A percentile compares a stretch with the other conserved stretches of the same genome.
Evolutionary conservation across 371 early-diverging fungal genomes (phyloP).

Genomic region (Chytridiales sp.): DNA sequence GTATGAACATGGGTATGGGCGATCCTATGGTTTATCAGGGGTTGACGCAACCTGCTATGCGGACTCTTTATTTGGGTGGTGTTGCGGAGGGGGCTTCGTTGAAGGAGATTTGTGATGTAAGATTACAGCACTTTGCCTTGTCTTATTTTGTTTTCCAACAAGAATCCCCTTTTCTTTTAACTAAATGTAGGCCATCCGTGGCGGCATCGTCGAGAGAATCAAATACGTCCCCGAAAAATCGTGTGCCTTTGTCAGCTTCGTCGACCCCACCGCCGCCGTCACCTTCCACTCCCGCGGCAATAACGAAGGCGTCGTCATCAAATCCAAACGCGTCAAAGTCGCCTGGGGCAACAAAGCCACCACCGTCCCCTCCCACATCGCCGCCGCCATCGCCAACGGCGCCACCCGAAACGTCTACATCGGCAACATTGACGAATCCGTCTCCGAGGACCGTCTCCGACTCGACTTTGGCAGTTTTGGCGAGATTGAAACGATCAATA

Average conservation of each 20-base stretch:
- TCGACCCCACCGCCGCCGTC: conserved; percentile 66
- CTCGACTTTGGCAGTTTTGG: conserved; percentile 47
- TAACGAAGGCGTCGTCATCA: conserved; percentile 61
- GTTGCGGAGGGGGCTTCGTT: conserved; percentile 70
- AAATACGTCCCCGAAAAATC: conserved; percentile 72
- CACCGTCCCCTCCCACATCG: conserved; percentile 54
- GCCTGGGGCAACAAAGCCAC: conserved; percentile 76
- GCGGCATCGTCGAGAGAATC: conserved; percentile 75
- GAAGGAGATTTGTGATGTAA: conserved; percentile 77
- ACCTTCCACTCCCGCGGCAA: conserved; percentile 58
- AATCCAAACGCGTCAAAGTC: conserved; percentile 67
- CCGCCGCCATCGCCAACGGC: conserved; percentile 61
- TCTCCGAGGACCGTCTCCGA: conserved; percentile 43
- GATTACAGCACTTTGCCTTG: not conserved
- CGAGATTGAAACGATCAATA: conserved; percentile 51
- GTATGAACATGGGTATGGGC: not conserved
- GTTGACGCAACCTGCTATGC: too few relatives aligned
- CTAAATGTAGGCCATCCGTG: conserved; percentile 63
- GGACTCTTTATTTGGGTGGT: conserved; percentile 78
- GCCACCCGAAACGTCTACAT: conserved; percentile 54
- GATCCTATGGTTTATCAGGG: not conserved
- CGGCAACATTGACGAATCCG: conserved; percentile 40
- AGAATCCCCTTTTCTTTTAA: not conserved
- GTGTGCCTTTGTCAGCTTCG: conserved; percentile 81
- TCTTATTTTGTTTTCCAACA: not conserved